These are phyloP conservation scores for Entomophthora muscae DNA, from an alignment of 371 early-diverging fungal genomes.

Conservation along the genomic window DNA sequence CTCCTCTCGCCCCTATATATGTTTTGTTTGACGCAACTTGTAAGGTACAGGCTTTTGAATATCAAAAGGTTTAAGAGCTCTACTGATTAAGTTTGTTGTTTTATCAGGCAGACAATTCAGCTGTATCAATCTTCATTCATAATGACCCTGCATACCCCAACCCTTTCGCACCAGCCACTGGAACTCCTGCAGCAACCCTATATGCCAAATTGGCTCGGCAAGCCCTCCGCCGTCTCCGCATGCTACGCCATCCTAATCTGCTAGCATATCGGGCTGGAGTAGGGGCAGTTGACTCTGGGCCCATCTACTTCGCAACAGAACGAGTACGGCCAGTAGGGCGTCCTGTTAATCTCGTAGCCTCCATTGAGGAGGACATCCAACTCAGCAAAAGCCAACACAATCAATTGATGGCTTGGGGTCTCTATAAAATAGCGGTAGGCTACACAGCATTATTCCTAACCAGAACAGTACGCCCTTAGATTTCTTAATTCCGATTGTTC, in stretches of 20 bases:
- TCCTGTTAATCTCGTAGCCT: constrained; percentile 17
- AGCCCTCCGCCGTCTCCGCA: constrained; percentile 66
- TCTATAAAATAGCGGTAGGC: constrained; percentile 75
- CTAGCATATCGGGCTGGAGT: constrained; percentile 62
- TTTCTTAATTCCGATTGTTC: constrained; percentile 73
- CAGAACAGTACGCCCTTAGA: constrained; percentile 49
- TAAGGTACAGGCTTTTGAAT: constrained; percentile 35
- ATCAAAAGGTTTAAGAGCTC: too few relatives aligned
- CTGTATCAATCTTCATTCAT: constrained; percentile 77
- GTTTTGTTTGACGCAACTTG: constrained; percentile 58
- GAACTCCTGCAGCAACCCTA: neutral
- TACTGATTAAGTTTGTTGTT: too few relatives aligned
- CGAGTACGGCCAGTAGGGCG: constrained; percentile 50
- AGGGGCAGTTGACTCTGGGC: constrained; percentile 35
- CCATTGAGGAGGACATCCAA: neutral
- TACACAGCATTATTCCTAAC: neutral
- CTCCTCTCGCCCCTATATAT: constrained; percentile 25
- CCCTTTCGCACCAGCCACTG: constrained; percentile 19
- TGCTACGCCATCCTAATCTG: constrained; percentile 80
- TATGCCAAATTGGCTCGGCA: constrained; percentile 49
- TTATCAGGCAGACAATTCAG: constrained; percentile 43
- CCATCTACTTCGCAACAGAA: constrained; percentile 86
- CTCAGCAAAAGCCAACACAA: constrained; percentile 24
- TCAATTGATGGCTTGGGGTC: constrained; percentile 62
- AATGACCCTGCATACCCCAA: constrained; percentile 45